Base-by-base conservation (phyloP, 208 protist genomes). In the Leptomonas pyrrhocoris region DNA sequence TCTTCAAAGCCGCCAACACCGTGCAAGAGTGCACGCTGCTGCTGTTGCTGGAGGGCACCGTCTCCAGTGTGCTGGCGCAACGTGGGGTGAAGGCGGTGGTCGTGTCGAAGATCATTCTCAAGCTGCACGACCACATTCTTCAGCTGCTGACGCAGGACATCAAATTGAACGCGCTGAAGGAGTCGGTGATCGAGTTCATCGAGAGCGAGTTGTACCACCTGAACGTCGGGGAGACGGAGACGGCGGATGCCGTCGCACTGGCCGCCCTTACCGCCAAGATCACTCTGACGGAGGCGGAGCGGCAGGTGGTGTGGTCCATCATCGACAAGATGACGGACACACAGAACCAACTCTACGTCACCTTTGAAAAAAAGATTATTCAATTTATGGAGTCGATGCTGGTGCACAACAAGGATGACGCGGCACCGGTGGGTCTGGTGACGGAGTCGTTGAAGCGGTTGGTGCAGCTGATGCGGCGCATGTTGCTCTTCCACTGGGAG, bases 261-360 rank as follows among this genome's bases (percentile, higher is more conserved):
- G 62, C 38, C 12, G 27, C 43, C 27, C 19, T 61, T n/a, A 50
- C 49, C 12, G 55, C 55, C 19, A 56, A 56, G 31, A 34, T 57
- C 7, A 62, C 71, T 40, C 70, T 94, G 38, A 83, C 74, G 2
- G 83, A 87, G 16, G 56, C 45, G 15, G 86, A 94, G 80, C 53
- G 63, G 43, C 72, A 72, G 38, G 71, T 78, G 19, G 57, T 94
- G 34, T 65, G 64, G 6, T 56, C 74, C 23, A 83, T 77, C 31
- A 85, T 94, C 25, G 85, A 93, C 61, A 94, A 91, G 70, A 94
- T 94, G 89, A 90, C 83, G 11, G 80, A 94, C 70, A 94, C 89
- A 28, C 76, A 79, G 34, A 83, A 80, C 40, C 67, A 53, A 13
- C 83, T 93, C 42, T 94, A 94, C 73, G 51, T 83, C 11, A 73